Conservation (phyloP, 2,329 filamentous ascomycete genomes). For the Fusarium beomiforme region DNA sequence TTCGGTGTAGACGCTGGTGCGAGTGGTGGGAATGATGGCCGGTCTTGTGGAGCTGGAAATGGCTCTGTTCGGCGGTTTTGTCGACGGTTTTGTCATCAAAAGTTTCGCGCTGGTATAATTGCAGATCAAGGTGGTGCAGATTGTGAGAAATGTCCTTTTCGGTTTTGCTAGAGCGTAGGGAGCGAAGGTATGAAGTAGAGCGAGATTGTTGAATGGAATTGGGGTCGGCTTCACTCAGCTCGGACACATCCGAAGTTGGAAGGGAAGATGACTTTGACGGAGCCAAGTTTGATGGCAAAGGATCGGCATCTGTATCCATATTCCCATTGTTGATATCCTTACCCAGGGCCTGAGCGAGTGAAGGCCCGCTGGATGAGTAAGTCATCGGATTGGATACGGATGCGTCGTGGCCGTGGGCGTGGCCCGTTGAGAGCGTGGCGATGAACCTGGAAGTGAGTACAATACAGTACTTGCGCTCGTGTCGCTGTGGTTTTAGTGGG, state of each 20-base stretch:
- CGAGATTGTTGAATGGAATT: constrained; percentile 25
- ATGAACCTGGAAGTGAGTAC: constrained; percentile 13
- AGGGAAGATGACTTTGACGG: constrained; percentile 31
- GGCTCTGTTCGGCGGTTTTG: constrained; percentile 13
- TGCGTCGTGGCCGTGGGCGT: constrained; percentile 43
- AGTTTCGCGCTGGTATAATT: constrained; percentile 23
- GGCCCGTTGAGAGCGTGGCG: constrained; percentile 40
- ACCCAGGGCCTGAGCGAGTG: constrained; percentile 51
- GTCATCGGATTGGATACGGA: constrained; percentile 44
- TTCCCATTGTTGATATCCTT: constrained; percentile 9
- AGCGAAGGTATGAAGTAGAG: constrained; percentile 23
- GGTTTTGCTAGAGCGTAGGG: constrained; percentile 28
- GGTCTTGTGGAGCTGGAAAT: constrained; percentile 31
- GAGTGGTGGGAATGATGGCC: constrained; percentile 39
- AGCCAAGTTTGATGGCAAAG: constrained; percentile 30
- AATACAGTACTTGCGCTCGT: not conserved
- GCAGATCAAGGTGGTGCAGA: constrained; percentile 30
- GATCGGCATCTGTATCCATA: constrained; percentile 41
- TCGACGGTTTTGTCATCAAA: constrained; percentile 28
- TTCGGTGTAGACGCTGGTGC: constrained; percentile 36
- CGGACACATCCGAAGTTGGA: constrained; percentile 32
- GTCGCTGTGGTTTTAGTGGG: constrained; percentile 22
- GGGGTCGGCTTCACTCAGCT: constrained; percentile 33
- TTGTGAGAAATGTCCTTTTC: constrained; percentile 11
- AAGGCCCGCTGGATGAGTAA: constrained; percentile 49